These are phyloP conservation scores for Nemania sp. DNA, from an alignment of 2,329 filamentous ascomycete species.

Conservation along the genomic window DNA sequence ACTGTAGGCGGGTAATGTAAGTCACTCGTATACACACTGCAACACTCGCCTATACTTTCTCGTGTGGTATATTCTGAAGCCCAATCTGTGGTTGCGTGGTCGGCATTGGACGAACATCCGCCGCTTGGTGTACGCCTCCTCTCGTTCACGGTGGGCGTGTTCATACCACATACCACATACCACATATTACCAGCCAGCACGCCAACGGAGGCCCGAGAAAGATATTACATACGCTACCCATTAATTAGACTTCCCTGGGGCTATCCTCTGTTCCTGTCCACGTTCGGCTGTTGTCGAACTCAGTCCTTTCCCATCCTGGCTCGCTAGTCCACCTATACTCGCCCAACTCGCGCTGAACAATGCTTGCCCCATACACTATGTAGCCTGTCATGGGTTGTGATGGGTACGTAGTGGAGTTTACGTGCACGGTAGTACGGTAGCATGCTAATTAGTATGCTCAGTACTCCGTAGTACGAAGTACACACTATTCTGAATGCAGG, in stretches of 20 bases:
- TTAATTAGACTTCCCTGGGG: slow-evolving; percentile 10
- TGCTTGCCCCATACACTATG: neutral
- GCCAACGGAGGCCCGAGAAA: slow-evolving; percentile 8
- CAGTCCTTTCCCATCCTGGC: slow-evolving; percentile 16
- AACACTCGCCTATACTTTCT: too few species aligned
- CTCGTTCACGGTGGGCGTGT: slow-evolving; percentile 8
- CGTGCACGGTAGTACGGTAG: too few species aligned
- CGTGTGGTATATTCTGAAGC: too few species aligned
- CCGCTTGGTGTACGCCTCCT: slow-evolving; percentile 4
- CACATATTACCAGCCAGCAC: too few species aligned
- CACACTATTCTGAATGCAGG: neutral
- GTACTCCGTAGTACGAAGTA: too few species aligned
- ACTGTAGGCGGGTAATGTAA: too few species aligned
- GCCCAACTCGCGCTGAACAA: slow-evolving; percentile 1
- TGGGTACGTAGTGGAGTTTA: neutral
- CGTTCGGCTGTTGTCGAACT: slow-evolving; percentile 10
- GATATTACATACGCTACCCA: slow-evolving; percentile 11
- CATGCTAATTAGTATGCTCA: too few species aligned
- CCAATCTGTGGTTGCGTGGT: too few species aligned
- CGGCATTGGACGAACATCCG: too few species aligned
- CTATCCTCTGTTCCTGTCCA: slow-evolving; percentile 14
- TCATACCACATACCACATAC: too few species aligned
- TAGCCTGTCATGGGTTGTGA: slow-evolving; percentile 5
- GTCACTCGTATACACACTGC: too few species aligned
- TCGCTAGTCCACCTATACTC: neutral